phyloP scores from a whole-genome alignment of 2,329 filamentous ascomycete genomes.

The Aspergillus aculeatus region DNA sequence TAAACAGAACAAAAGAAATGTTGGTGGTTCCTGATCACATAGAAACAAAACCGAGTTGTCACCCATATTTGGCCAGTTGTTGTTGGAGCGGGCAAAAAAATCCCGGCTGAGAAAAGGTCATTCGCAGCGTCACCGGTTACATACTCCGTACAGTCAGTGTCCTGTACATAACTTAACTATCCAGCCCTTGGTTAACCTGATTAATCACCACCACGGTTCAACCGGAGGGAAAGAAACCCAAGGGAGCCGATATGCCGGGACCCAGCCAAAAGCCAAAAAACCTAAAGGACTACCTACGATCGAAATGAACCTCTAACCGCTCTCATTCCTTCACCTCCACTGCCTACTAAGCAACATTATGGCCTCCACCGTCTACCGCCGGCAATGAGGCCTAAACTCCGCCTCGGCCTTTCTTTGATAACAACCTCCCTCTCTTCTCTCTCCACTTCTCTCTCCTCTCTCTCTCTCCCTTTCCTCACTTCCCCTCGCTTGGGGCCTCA shows the following conservation, averaged over 20 bases:
- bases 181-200: neutral
- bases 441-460: neutral
- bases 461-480: neutral
- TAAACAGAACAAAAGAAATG: neutral
- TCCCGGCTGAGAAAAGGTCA: too few species aligned
- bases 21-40: neutral
- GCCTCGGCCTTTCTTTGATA: conserved; percentile 6
- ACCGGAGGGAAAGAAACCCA: too few species aligned
- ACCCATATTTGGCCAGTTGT: neutral
- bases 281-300: neutral
- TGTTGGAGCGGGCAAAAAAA: too few species aligned
- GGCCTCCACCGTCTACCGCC: conserved; percentile 6
- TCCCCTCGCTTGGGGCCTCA: neutral
- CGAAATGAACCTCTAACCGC: too few species aligned
- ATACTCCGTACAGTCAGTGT: neutral
- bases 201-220: neutral
- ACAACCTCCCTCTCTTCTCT: conserved; percentile 1
- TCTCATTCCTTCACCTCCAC: neutral
- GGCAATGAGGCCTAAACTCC: conserved; percentile 3
- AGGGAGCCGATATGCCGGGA: neutral
- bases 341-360: conserved; percentile 7
- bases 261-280: neutral
- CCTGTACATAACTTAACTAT: too few species aligned
- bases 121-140: neutral
- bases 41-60: conserved; percentile 1